Evolutionary conservation across 345 rosid genomes (phyloP).

Genomic region (Stellera chamaejasme): DNA sequence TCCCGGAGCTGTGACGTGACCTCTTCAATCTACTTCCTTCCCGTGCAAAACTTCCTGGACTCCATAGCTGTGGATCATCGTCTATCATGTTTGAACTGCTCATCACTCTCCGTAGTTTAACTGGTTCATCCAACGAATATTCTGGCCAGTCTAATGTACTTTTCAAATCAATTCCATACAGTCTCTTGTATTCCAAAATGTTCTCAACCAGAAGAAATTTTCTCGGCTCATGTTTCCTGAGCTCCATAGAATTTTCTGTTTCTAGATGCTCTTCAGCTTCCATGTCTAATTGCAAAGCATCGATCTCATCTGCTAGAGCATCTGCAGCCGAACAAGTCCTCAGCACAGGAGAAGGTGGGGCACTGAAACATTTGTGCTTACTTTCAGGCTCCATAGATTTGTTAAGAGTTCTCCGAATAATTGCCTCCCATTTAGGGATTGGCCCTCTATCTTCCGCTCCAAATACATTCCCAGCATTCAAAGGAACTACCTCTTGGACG

Average conservation of each 20-base stretch:
- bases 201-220: constrained; percentile 24
- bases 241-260: constrained; percentile 16
- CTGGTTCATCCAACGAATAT: constrained; percentile 57
- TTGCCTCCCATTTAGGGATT: constrained; percentile 85
- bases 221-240: constrained; percentile 16
- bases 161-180: constrained; percentile 31
- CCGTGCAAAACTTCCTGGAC: constrained; percentile 26
- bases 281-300: constrained; percentile 35
- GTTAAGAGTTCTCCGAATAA: constrained; percentile 85
- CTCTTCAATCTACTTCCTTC: constrained; percentile 44
- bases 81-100: constrained; percentile 75
- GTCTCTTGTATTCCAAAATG: constrained; percentile 32
- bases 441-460: constrained; percentile 93
- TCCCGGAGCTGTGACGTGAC: constrained; percentile 62
- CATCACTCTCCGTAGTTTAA: constrained; percentile 56
- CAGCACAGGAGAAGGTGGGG: constrained; percentile 84
- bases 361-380: constrained; percentile 62
- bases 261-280: constrained; percentile 27
- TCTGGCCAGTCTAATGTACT: constrained; percentile 81
- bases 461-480: constrained; percentile 89
- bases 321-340: constrained; percentile 69
- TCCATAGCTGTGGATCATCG: constrained; percentile 26
- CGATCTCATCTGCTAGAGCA: constrained; percentile 46
- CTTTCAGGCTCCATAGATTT: constrained; percentile 43
- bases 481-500: constrained; percentile 94